Conservation (phyloP, 352 stramenopile genomes). For the Pythium myriotylum region DNA sequence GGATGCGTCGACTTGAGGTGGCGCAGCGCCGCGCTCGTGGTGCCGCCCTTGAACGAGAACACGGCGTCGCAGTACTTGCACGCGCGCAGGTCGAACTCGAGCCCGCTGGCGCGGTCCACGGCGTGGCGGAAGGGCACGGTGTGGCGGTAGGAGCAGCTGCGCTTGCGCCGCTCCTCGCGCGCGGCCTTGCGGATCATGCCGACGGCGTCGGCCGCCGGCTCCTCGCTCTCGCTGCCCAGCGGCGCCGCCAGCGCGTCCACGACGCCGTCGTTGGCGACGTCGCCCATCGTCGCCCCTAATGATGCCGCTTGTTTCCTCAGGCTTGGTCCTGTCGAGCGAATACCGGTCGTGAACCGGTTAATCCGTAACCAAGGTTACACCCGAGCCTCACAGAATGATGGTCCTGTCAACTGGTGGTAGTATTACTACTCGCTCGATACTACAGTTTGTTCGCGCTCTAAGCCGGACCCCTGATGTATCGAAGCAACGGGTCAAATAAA, state of each 20-base stretch:
- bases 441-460: too few relatives aligned
- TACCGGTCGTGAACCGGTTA: too few relatives aligned
- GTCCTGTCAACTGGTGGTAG: too few relatives aligned
- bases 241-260: not conserved
- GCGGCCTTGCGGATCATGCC: constrained; percentile 15
- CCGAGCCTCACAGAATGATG: too few relatives aligned
- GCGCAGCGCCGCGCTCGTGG: constrained; percentile 51
- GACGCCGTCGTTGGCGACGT: not conserved
- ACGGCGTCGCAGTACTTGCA: constrained; percentile 48
- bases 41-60: constrained; percentile 60
- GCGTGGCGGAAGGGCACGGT: constrained; percentile 32
- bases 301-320: too few relatives aligned
- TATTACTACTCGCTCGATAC: too few relatives aligned
- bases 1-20: constrained; percentile 49
- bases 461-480: too few relatives aligned
- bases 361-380: too few relatives aligned
- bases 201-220: not conserved
- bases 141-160: constrained; percentile 46
- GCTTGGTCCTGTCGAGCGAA: too few relatives aligned
- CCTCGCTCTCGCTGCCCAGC: not conserved
- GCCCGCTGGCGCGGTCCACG: constrained; percentile 30
- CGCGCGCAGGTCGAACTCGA: constrained; percentile 40
- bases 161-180: constrained; percentile 35
- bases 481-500: too few relatives aligned
- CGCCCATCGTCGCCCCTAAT: too few relatives aligned